Base-by-base conservation (phyloP, 169 alveolate species). In the Plasmodium adleri region DNA sequence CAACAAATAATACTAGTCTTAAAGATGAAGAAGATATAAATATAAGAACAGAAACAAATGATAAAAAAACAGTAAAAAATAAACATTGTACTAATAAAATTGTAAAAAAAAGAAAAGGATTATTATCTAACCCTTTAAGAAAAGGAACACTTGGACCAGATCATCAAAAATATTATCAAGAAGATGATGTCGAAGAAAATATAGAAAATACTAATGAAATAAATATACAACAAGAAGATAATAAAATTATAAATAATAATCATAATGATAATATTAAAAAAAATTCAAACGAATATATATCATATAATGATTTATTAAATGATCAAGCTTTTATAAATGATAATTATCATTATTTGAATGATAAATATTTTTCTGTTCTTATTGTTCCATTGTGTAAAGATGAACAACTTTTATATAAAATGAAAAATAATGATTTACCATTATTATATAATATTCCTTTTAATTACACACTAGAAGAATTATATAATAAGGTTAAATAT, bases 391-490 rank as follows among this genome's bases (percentile, higher is more conserved):
- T 76, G 1, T 64, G 76, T 15, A 64, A 64, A 64, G 89, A 76
- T 49, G 89, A 76, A 58, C 89, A 76, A 6, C 68, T 76, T n/a
- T 32, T 76, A 2, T 76, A 32, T 8, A 76, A 76, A 28, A 76
- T 76, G 89, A 76, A 76, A 63, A 76, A 76, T 66, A 76, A 76
- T 22, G 89, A 76, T 17, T 50, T 76, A 8, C 89, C 89, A 2
- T 68, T 76, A 22, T 45, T 76, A 10, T 26, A 64, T 24, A 76
- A 76, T 76, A 26, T 66, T 43, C 71, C 89, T 24, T 76, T 49
- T 43, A 76, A 76, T 50, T 64, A 64, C 20, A 76, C 89, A 0
- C 1, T 58, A 4, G 45, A 9, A 20, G 89, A 76, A 2, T 47
- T 76, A 5, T 76, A 76, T 47, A 63, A 17, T 26, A 76, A 76